Base-by-base conservation (phyloP, 495 filamentous ascomycete species). In the Penicillium canariense region DNA sequence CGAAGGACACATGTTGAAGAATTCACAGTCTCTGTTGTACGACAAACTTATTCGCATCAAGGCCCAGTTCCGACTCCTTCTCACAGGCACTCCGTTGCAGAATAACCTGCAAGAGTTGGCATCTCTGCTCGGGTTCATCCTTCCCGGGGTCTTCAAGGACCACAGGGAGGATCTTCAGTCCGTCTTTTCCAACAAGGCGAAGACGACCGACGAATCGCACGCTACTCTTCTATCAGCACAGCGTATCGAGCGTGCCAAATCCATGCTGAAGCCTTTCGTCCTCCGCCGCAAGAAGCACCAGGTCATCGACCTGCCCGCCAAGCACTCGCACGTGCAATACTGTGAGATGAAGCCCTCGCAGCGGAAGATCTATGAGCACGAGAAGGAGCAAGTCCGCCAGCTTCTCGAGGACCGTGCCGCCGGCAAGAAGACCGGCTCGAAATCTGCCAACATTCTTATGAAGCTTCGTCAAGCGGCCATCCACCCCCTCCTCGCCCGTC, bases 261-360 rank as follows among this genome's bases (percentile, higher is more conserved):
- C 90, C 0, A 97, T 98, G 79, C 84, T 98, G 68, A 89, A 93
- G 31, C 94, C 94, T 0, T 98, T 97, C 66, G 88, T 98, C 22
- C 74, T 98, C 0, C 90, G 95, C 32, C 81, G 94, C 5, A 92
- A 94, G 74, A 98, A 98, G 72, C 85, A 89, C 39, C 91, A 97
- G 59, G 95, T 97, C n/a, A 78, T 97, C 10, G 84, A 94, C 56
- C 75, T 98, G 18, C 91, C 94, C 0, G 74, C 78, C n/a, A 98
- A 98, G 74, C 86, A 78, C 14, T 80, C 82, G 27, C 80, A 82
- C 9, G 83, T 97, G 2, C 85, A 90, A 55, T 86, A 86, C 61
- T 96, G 91, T 63, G 77, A 86, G 23, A 81, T 97, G 76, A 88
- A 87, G 47, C 63, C 74, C 1, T 72, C 76, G 0, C 92, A 96